Conservation (phyloP, 2,329 filamentous ascomycete genomes). For the Arthroderma uncinatum region DNA sequence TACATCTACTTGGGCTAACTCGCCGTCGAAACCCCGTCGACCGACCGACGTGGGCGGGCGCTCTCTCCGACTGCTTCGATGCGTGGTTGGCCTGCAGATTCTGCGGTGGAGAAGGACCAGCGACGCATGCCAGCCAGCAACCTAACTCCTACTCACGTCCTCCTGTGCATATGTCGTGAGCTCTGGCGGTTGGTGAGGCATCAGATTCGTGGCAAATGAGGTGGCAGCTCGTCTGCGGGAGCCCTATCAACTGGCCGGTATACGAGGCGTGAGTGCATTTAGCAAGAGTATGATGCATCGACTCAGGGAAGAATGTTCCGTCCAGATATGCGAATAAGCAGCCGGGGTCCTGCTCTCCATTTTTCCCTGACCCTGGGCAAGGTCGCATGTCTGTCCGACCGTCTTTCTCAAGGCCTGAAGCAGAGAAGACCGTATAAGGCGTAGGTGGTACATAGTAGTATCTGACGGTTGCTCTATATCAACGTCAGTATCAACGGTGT, state of each 20-base stretch:
- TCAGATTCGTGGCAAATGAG: constrained; percentile 3
- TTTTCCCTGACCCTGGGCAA: neutral
- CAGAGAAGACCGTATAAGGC: neutral
- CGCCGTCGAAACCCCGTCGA: neutral
- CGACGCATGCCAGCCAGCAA: neutral
- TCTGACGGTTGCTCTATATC: neutral
- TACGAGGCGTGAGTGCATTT: neutral
- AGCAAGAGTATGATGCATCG: neutral
- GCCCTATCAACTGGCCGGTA: neutral
- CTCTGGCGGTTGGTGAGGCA: neutral
- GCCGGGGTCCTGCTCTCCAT: neutral
- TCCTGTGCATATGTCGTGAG: neutral
- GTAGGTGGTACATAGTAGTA: neutral
- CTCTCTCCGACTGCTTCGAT: neutral
- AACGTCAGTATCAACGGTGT: neutral
- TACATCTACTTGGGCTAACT: constrained; percentile 3
- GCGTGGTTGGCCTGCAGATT: neutral
- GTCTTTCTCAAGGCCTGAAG: neutral
- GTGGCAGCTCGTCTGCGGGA: neutral
- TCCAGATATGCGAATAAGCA: neutral
- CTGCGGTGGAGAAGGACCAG: neutral
- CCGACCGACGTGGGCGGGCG: neutral
- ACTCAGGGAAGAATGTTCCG: neutral
- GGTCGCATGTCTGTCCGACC: neutral
- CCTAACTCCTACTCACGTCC: neutral